phyloP scores from a whole-genome alignment of 305 asterid species.

The Solanum hybrid region DNA sequence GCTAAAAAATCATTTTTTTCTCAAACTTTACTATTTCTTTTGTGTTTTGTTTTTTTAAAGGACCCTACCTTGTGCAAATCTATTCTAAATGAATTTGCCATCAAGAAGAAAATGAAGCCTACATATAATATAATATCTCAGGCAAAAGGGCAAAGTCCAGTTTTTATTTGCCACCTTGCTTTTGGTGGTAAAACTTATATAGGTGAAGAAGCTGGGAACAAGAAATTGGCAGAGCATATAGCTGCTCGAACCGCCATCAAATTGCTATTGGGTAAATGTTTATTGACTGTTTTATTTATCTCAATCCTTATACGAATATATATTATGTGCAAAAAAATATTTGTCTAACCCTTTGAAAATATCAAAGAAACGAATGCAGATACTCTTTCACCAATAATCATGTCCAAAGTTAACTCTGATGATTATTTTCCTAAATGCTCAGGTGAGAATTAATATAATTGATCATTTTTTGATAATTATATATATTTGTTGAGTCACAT shows the following conservation, averaged over 20 bases:
- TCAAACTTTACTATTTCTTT: too few relatives aligned
- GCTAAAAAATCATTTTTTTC: too few relatives aligned
- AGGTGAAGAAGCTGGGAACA: constrained; percentile 15
- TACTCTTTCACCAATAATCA: constrained; percentile 7
- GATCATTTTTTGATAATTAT: too few relatives aligned
- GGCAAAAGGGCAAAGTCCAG: not conserved
- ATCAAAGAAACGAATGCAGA: constrained; percentile 18
- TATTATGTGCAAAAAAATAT: not conserved
- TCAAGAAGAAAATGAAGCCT: constrained; percentile 10
- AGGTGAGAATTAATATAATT: not conserved
- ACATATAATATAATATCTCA: too few relatives aligned
- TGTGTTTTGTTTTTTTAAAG: too few relatives aligned
- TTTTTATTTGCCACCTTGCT: constrained; percentile 6
- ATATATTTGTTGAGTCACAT: not conserved
- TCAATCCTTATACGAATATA: too few relatives aligned
- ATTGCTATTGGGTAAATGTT: constrained; percentile 13
- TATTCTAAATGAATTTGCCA: constrained; percentile 5
- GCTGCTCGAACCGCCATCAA: constrained; percentile 7
- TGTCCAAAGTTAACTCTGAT: not conserved
- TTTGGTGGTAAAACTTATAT: constrained; percentile 13
- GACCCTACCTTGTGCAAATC: constrained; percentile 14
- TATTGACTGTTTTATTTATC: too few relatives aligned
- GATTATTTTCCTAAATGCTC: not conserved
- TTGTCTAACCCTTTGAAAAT: not conserved
- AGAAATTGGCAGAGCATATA: constrained; percentile 22